These are phyloP conservation scores for Bigelowiella natans DNA, from an alignment of 78 protist species.

Conservation along the genomic window DNA sequence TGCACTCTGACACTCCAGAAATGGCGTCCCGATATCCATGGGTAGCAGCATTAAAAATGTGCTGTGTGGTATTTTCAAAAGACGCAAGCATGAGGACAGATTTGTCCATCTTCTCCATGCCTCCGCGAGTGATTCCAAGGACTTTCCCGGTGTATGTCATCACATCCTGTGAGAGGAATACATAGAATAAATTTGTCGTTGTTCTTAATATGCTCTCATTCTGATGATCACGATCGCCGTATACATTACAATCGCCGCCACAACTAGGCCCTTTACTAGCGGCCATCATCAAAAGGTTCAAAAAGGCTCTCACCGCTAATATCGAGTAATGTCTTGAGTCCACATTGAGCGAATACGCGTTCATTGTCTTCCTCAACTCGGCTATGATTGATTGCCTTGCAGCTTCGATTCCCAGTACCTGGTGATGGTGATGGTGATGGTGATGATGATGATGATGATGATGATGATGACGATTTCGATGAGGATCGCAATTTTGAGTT, in stretches of 20 bases:
- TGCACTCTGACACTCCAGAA: background rate
- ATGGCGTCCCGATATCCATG: background rate
- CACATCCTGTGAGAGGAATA: slow-evolving; percentile 24
- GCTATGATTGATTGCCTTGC: slow-evolving; percentile 8
- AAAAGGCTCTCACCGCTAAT: too few species aligned
- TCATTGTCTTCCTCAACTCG: background rate
- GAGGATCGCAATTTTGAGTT: background rate
- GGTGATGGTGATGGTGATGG: slow-evolving; percentile 19
- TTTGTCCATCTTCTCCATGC: slow-evolving; percentile 24
- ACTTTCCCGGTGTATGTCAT: slow-evolving; percentile 28
- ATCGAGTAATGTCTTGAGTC: background rate
- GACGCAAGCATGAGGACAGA: slow-evolving; percentile 45
- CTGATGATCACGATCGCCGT: too few species aligned
- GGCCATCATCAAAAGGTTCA: too few species aligned
- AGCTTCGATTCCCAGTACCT: slow-evolving; percentile 49
- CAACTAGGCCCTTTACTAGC: too few species aligned
- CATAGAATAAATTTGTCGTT: slow-evolving; percentile 23
- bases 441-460: background rate
- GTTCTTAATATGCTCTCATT: too few species aligned
- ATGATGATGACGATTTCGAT: background rate
- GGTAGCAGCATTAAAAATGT: slow-evolving; percentile 41
- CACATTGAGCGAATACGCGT: background rate
- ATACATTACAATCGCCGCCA: too few species aligned
- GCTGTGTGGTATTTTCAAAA: slow-evolving; percentile 37
- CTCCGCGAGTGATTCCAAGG: slow-evolving; percentile 40